Evolutionary conservation across 257 asterid species (phyloP), one percentile per base, ranked within the genome.

Genomic region (Craterostigma plantagineum): DNA sequence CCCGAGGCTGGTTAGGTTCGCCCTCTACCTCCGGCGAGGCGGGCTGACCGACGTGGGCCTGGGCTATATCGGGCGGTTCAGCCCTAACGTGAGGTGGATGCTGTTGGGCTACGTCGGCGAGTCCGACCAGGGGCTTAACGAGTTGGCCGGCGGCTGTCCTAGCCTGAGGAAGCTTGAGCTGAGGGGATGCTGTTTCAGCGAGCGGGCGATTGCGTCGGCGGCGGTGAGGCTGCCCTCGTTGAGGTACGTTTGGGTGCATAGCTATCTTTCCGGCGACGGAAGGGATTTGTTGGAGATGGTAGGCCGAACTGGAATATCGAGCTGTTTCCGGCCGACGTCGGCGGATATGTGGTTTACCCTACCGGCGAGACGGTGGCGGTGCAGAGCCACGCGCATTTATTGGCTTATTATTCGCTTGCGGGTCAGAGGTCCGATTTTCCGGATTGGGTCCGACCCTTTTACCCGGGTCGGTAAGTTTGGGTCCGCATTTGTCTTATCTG

Each of bases 101-200:
- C 48, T 43, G 10, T 30, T 43, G 30, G 48, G 48, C 33, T 16
- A 10, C 33, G 48, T 43, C 3, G 48, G 48, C 3, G 48, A 43
- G 33, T 14, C 48, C 7, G 48, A 43, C 23, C 1, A 16, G 13
- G 48, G 48, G 30, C 48, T 43, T 4, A 1, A 8, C 33, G 30
- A 7, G 13, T 15, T 43, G 1, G 17, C 48, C 11, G 23, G 11
- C 2, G 48, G 48, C n/a, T 43, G 48, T 30, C 48, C 48, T 1
- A 43, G 48, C 1, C 48, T 43, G 48, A 27, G 23, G 33, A 43
- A 43, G 48, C 33, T 43, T 2, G 48, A 43, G 48, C 1, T 43
- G 33, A 43, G 48, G 33, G 48, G 48, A 0, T 43, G 48, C 48
- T 43, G 48, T 18, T 43, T 43, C 33, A 43, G 48, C 10, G 48